These are phyloP conservation scores for Helicocarpus griseus DNA, from an alignment of 2,329 filamentous ascomycete genomes.

Conservation along the genomic window DNA sequence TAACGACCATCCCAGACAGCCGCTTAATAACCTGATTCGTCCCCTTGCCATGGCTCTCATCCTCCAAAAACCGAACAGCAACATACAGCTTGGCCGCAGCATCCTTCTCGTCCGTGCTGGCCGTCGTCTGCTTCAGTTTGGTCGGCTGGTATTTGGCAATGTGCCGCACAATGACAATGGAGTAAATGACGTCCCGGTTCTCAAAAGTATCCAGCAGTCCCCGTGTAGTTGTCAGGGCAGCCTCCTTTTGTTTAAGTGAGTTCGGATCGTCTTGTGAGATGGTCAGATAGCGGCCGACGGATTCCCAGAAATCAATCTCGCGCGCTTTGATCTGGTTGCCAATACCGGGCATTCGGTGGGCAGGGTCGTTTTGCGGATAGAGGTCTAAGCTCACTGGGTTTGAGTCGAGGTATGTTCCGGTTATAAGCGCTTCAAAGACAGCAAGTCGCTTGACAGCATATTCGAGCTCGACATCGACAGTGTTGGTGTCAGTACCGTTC, in stretches of 20 bases:
- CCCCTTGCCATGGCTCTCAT: conserved; percentile 57
- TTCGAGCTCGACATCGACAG: conserved; percentile 47
- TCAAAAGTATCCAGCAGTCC: conserved; percentile 68
- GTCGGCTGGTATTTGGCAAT: conserved; percentile 46
- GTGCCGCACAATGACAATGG: conserved; percentile 69
- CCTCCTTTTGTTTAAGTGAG: conserved; percentile 51
- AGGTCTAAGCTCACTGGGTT: conserved; percentile 30
- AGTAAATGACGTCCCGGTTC: conserved; percentile 85
- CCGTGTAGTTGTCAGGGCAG: conserved; percentile 56
- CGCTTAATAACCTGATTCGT: conserved; percentile 64
- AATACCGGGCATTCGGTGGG: conserved; percentile 6
- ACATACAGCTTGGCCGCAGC: conserved; percentile 58
- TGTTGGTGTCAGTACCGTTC: conserved; percentile 23
- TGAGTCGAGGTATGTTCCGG: conserved; percentile 55
- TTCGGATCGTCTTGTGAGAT: conserved; percentile 50
- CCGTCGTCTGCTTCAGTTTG: conserved; percentile 48
- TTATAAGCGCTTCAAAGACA: conserved; percentile 67
- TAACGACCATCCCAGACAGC: conserved; percentile 57
- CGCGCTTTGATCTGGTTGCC: conserved; percentile 22
- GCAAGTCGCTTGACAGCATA: conserved; percentile 62
- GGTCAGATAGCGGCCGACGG: conserved; percentile 62
- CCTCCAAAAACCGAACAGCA: conserved; percentile 59
- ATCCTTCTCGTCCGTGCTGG: conserved; percentile 55
- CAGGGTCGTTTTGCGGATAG: conserved; percentile 11
- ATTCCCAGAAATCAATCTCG: conserved; percentile 74